phyloP scores from a whole-genome alignment of 129 eudicot species.

The Flaveria sonorensis region DNA sequence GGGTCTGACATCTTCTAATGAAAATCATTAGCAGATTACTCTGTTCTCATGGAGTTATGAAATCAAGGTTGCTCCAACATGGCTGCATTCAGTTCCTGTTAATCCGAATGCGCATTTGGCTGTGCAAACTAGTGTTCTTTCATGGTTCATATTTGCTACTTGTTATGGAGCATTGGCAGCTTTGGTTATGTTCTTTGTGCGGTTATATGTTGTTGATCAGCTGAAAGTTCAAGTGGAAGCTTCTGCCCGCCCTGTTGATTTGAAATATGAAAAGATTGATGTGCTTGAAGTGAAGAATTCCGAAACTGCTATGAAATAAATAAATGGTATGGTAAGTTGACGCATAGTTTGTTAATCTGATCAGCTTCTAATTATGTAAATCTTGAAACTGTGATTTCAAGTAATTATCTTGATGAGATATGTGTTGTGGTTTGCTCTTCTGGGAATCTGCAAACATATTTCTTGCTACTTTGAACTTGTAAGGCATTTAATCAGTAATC shows the following conservation, averaged over 20 bases:
- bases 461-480: slow-evolving; percentile 12
- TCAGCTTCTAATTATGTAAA: slow-evolving; percentile 18
- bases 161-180: slow-evolving; percentile 68
- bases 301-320: slow-evolving; percentile 40
- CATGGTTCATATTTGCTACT: slow-evolving; percentile 42
- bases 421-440: slow-evolving; percentile 18
- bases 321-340: slow-evolving; percentile 15
- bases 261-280: too few relatives aligned
- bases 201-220: slow-evolving; percentile 36
- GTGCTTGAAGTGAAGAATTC: background rate
- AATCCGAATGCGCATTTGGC: slow-evolving; percentile 36
- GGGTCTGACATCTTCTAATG: too few relatives aligned
- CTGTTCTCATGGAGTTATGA: slow-evolving; percentile 46
- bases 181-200: slow-evolving; percentile 44
- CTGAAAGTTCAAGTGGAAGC: too few relatives aligned
- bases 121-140: slow-evolving; percentile 29
- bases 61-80: slow-evolving; percentile 48
- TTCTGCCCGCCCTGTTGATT: too few relatives aligned
- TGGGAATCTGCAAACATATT: slow-evolving; percentile 13
- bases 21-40: too few relatives aligned
- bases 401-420: slow-evolving; percentile 11
- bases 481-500: background rate
- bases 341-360: slow-evolving; percentile 4
- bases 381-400: slow-evolving; percentile 24
- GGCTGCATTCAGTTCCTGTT: slow-evolving; percentile 66